Conservation (phyloP, 73 alveolate species). For the Paramecium bursaria region DNA sequence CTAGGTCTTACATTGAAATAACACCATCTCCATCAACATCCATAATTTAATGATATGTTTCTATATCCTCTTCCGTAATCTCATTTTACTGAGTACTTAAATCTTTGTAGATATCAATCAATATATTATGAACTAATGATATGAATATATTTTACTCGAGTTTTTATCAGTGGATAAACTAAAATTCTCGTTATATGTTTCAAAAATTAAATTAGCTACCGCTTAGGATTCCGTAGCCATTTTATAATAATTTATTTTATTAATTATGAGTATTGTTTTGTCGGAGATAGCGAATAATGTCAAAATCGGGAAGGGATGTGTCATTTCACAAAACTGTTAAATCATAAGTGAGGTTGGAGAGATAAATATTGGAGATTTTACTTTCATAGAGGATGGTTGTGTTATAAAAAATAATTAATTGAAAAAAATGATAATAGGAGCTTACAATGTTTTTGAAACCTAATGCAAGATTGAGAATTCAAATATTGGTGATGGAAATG, state of each 20-base stretch:
- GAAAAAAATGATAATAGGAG: conserved; percentile 34
- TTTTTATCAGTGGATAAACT: no score
- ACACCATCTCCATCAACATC: background rate
- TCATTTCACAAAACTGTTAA: background rate
- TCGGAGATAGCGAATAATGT: background rate
- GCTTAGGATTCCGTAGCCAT: no score
- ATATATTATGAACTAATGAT: no score
- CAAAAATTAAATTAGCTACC: no score
- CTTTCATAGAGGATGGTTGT: conserved; percentile 39
- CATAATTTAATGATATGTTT: background rate
- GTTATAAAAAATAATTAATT: conserved; percentile 40
- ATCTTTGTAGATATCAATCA: no score
- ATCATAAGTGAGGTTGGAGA: conserved; percentile 29
- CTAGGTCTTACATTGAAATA: conserved; percentile 11
- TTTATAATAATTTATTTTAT: no score
- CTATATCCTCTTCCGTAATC: conserved; percentile 16
- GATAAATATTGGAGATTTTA: conserved; percentile 34
- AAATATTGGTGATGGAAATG: conserved; percentile 52
- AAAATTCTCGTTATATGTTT: no score
- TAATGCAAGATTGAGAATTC: conserved; percentile 29
- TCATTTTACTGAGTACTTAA: no score
- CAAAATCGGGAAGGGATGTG: conserved; percentile 22
- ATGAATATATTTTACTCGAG: no score
- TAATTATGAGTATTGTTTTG: no score
- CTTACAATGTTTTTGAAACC: conserved; percentile 36